A percentile compares a stretch with the other conserved stretches of the same genome.
These are phyloP conservation scores for Buddleja alternifolia DNA, from an alignment of 257 asterid species.

Conservation along the genomic window DNA sequence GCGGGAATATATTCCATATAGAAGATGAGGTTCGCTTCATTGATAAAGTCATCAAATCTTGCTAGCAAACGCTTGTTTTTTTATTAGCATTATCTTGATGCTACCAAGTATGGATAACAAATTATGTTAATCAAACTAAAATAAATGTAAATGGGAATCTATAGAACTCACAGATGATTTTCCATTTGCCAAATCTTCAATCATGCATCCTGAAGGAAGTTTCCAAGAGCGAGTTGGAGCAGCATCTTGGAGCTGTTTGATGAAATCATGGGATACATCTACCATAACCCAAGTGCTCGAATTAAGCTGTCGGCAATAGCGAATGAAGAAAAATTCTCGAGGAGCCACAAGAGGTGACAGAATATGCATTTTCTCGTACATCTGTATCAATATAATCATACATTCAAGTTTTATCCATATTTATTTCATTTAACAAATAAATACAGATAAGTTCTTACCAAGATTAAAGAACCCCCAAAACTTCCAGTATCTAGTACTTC, in stretches of 20 bases:
- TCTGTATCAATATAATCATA: constrained; percentile 38
- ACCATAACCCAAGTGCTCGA: constrained; percentile 59
- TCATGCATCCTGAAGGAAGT: constrained; percentile 76
- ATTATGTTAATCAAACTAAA: background rate
- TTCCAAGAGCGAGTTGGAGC: constrained; percentile 55
- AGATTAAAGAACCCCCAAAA: constrained; percentile 48
- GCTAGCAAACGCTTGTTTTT: too few species aligned
- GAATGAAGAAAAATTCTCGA: constrained; percentile 64
- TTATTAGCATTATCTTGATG: background rate
- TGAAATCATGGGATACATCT: constrained; percentile 57
- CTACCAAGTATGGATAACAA: background rate
- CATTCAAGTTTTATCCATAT: background rate
- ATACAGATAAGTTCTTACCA: constrained; percentile 41
- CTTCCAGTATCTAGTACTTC: constrained; percentile 50
- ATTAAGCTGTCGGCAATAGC: constrained; percentile 55
- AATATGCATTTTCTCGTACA: constrained; percentile 63
- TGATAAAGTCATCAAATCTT: too few species aligned
- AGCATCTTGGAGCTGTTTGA: constrained; percentile 44
- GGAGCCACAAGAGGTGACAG: constrained; percentile 79
- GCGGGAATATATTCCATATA: too few species aligned
- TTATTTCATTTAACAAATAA: background rate
- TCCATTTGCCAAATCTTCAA: constrained; percentile 61
- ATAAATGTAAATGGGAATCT: background rate
- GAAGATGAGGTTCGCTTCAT: too few species aligned
- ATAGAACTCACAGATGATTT: constrained; percentile 52